Evolutionary conservation across 768 basidiomycete species (phyloP).

Genomic region (Fistulinella prunicolor): DNA sequence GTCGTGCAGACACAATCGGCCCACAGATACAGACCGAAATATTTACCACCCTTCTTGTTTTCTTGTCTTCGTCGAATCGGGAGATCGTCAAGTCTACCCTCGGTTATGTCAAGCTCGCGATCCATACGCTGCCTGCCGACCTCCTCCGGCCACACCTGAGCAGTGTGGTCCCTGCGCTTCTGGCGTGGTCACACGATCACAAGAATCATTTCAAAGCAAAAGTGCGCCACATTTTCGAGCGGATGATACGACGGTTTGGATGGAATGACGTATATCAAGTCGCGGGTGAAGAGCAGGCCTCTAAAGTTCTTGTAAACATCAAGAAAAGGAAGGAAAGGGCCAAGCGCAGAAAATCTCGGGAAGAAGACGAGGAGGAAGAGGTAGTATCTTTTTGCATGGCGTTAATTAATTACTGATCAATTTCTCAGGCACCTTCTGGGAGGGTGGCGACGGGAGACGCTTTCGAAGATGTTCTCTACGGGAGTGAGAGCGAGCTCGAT

Average conservation of each 20-base stretch:
- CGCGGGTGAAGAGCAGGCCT: conserved; percentile 73
- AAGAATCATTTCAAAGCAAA: conserved; percentile 99
- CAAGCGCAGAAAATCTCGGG: conserved; percentile 77
- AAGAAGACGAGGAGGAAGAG: conserved; percentile 57
- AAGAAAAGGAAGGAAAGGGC: conserved; percentile 93
- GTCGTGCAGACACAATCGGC: conserved; percentile 58
- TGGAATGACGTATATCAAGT: conserved; percentile 80
- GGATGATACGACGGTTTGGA: conserved; percentile 87
- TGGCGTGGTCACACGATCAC: conserved; percentile 95
- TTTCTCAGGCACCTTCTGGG: conserved; percentile 38
- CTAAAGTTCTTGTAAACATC: conserved; percentile 90
- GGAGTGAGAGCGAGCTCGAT: conserved; percentile 88
- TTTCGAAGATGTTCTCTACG: conserved; percentile 96
- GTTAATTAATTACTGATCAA: conserved; percentile 8
- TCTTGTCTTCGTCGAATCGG: conserved; percentile 90
- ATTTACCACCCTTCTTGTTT: conserved; percentile 81
- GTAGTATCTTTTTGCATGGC: conserved; percentile 16
- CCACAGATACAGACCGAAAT: conserved; percentile 77
- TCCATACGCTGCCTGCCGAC: conserved; percentile 76
- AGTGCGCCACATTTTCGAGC: conserved; percentile 95
- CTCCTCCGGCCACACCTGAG: conserved; percentile 75
- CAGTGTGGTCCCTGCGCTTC: conserved; percentile 76
- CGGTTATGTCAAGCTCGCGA: conserved; percentile 90
- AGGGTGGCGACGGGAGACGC: conserved; percentile 74
- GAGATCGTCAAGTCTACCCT: conserved; percentile 97